Conservation (phyloP, 169 alveolate genomes). For the Plasmodium cynomolgi region DNA sequence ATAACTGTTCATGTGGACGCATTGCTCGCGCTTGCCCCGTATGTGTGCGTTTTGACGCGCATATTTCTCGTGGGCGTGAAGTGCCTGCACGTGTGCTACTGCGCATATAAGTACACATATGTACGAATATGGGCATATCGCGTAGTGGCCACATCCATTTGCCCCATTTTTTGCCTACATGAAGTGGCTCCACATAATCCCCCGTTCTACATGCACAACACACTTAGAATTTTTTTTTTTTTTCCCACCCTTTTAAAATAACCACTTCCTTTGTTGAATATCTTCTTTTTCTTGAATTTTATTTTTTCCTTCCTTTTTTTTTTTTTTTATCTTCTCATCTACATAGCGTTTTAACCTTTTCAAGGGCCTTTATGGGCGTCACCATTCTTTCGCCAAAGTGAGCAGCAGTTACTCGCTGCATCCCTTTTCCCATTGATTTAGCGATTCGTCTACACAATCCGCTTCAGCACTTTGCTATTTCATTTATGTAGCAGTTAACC, state of each 20-base stretch:
- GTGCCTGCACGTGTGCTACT: constrained; percentile 1
- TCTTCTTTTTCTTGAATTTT: not conserved
- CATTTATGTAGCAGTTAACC: constrained; percentile 4
- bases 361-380: not conserved
- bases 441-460: constrained; percentile 20
- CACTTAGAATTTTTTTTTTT: constrained; percentile 5
- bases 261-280: constrained; percentile 12
- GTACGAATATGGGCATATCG: not conserved
- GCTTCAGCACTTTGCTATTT: constrained; percentile 34
- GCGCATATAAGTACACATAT: not conserved
- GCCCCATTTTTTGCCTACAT: constrained; percentile 1
- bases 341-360: constrained; percentile 30
- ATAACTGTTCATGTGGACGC: not conserved
- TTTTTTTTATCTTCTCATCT: not conserved
- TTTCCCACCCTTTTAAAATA: constrained; percentile 20
- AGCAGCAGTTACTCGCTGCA: not conserved
- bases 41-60: not conserved
- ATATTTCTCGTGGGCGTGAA: not conserved
- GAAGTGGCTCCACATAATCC: not conserved
- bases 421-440: constrained; percentile 6
- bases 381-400: not conserved
- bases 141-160: not conserved
- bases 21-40: not conserved
- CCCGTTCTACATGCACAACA: constrained; percentile 15
- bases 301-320: not conserved